Conservation (phyloP, 108 stramenopile genomes). For the Cyclotella distinguenda region DNA sequence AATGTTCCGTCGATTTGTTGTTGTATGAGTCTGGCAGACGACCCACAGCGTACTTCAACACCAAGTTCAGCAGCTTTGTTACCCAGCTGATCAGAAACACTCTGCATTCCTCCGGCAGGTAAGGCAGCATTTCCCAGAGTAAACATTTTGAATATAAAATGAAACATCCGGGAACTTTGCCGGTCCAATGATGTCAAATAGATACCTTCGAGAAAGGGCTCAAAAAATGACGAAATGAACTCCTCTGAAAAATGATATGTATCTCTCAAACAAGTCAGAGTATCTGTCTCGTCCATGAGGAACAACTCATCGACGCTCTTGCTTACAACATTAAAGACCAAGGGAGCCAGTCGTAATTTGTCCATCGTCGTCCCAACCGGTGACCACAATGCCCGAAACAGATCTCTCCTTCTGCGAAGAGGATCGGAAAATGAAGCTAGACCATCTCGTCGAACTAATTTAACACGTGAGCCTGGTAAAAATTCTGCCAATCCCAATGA, state of each 20-base stretch:
- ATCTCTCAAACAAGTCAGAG: constrained; percentile 53
- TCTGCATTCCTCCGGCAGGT: constrained; percentile 74
- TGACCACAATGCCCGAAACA: constrained; percentile 51
- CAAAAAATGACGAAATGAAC: constrained; percentile 72
- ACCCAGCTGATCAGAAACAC: constrained; percentile 65
- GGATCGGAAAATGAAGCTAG: constrained; percentile 79
- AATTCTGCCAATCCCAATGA: constrained; percentile 62
- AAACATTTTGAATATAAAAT: constrained; percentile 88
- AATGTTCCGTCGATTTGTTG: constrained; percentile 2
- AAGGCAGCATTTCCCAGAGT: constrained; percentile 70
- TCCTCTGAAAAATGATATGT: constrained; percentile 74
- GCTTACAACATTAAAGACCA: constrained; percentile 58
- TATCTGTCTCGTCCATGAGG: constrained; percentile 68
- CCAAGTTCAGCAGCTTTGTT: constrained; percentile 51
- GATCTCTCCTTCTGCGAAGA: constrained; percentile 57
- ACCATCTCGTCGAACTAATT: constrained; percentile 24
- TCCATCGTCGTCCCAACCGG: constrained; percentile 70
- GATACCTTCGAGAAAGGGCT: constrained; percentile 85
- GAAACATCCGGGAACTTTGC: constrained; percentile 86
- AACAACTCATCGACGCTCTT: constrained; percentile 71
- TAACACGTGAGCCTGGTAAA: constrained; percentile 78
- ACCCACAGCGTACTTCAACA: constrained; percentile 42
- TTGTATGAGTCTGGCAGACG: constrained; percentile 32
- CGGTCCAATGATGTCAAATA: constrained; percentile 69
- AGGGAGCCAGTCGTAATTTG: constrained; percentile 62